Evolutionary conservation across 2,329 filamentous ascomycete genomes (phyloP), one percentile per base, ranked within the genome.

Genomic region (Neocatenulostroma microsporum): DNA sequence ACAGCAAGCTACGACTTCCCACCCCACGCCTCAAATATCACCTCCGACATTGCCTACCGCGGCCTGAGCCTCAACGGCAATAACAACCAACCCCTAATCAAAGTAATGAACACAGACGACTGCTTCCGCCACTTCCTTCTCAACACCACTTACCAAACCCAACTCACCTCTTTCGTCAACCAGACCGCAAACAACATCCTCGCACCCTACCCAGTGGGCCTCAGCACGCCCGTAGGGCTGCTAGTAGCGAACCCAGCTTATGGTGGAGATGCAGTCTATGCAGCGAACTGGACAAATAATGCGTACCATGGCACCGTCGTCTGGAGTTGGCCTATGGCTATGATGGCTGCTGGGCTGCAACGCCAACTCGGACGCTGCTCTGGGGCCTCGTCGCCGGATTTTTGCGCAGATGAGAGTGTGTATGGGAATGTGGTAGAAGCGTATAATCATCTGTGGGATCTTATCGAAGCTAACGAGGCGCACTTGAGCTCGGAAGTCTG

Each of bases 221-320:
- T 81, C 0, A 68, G 68, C 25, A 80, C 69, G 0, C 62, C 68
- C 0, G 66, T 75, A 0, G 73, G 77, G 0, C 57, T 78, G 19
- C 54, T 82, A 0, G 69, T 82, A 3, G 71, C 77, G 0, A 81
- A 80, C 39, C 76, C 76, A 0, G 75, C 76, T 0, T 73, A 73
- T 19, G 70, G 72, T 0, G 63, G 58, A 0, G 60, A 69, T 11
- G 55, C 63, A 0, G 60, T 55, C 2, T 69, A 74, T 34, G 64
- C 68, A 0, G 58, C 55, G 0, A 71, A 72, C 34, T 81, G 71
- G 43, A 73, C 72, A 1, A 73, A 68, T n/a, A 62, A 63, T 3
- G 73, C 70, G 0, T 82, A 78, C 45, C 76, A 81, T 39, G 77
- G 76, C 0, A 78, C 76, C 0, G 76, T 82, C 0, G 63, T 82